Evolutionary conservation across 495 filamentous ascomycete genomes (phyloP).

Genomic region (Neurospora terricola): DNA sequence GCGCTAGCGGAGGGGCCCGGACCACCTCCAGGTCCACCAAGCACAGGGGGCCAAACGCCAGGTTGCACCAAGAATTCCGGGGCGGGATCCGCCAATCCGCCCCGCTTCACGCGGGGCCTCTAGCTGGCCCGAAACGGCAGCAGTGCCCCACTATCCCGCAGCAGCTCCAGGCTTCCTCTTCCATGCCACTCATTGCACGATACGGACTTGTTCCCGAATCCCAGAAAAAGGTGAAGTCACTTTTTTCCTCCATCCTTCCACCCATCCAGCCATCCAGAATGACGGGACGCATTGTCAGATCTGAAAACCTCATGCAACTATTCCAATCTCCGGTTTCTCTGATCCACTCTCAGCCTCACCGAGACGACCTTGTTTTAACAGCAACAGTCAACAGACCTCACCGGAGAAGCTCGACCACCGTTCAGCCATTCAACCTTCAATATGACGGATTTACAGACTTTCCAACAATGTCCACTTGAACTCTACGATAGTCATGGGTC

Average conservation of each 20-base stretch:
- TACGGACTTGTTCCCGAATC: neutral
- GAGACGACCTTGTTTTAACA: neutral
- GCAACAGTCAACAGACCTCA: neutral
- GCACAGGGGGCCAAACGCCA: neutral
- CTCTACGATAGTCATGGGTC: neutral
- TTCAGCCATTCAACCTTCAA: neutral
- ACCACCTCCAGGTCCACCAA: neutral
- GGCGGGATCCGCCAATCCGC: neutral
- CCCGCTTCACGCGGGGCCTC: neutral
- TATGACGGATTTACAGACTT: too few relatives aligned
- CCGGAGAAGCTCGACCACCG: neutral
- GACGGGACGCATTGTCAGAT: neutral
- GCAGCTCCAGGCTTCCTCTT: neutral
- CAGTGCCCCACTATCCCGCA: neutral
- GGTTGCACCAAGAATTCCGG: neutral
- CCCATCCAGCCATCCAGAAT: neutral
- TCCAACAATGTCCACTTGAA: too few relatives aligned
- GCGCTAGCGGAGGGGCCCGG: neutral
- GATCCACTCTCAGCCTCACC: neutral
- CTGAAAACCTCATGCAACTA: neutral
- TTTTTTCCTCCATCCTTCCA: neutral
- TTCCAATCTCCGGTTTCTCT: neutral
- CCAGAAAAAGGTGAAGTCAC: neutral
- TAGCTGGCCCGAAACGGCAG: neutral
- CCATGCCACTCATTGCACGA: neutral